Conservation (phyloP, 2,329 filamentous ascomycete species). For the Mycocentrospora acerina region DNA sequence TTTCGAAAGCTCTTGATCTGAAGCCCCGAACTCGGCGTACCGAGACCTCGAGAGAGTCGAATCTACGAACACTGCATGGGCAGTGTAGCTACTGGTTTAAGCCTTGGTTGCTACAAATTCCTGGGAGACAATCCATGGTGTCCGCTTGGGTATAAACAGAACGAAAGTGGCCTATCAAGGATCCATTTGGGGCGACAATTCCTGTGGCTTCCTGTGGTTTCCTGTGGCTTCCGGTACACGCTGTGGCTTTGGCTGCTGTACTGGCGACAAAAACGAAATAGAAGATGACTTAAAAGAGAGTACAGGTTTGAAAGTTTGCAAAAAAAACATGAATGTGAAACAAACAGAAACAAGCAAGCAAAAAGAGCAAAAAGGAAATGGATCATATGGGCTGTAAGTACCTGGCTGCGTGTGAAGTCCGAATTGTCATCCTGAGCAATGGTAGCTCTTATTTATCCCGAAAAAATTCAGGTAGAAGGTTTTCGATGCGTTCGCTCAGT, state of each 20-base stretch:
- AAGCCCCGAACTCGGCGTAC: conserved; percentile 28
- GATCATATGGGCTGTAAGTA: conserved; percentile 46
- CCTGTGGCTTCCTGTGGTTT: conserved; percentile 1
- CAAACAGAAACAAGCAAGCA: conserved; percentile 17
- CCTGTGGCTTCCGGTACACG: conserved; percentile 4
- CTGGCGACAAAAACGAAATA: conserved; percentile 30
- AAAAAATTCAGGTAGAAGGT: conserved; percentile 10
- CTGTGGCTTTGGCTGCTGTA: conserved; percentile 30
- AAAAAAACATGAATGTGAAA: conserved; percentile 29
- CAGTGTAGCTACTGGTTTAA: conserved; percentile 18
- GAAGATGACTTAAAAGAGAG: conserved; percentile 15
- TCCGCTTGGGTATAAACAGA: conserved; percentile 17
- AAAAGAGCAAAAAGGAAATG: conserved; percentile 29
- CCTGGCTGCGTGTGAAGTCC: conserved; percentile 46
- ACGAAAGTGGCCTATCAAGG: conserved; percentile 20
- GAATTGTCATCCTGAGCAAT: conserved; percentile 48
- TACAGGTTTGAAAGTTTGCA: too few species aligned
- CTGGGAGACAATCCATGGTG: conserved; percentile 3
- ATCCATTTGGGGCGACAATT: conserved; percentile 21
- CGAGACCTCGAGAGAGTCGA: conserved; percentile 25
- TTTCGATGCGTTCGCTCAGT: conserved; percentile 4
- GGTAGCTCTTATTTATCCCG: conserved; percentile 37
- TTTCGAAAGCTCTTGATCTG: conserved; percentile 28
- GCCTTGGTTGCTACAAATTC: conserved; percentile 4
- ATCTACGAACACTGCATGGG: conserved; percentile 31